phyloP scores from a whole-genome alignment of 371 early-diverging fungal species.

The Mucor sp. region DNA sequence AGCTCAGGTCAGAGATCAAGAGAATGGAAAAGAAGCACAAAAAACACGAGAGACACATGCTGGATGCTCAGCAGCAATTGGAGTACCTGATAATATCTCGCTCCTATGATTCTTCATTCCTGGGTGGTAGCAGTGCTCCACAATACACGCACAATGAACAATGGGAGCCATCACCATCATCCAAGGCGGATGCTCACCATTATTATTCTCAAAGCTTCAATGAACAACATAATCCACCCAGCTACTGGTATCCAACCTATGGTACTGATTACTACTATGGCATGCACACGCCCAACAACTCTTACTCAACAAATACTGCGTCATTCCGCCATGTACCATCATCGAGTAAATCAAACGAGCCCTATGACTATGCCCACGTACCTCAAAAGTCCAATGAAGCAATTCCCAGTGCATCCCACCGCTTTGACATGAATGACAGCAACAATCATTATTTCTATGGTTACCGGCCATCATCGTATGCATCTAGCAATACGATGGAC shows the following conservation, averaged over 20 bases:
- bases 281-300: neutral
- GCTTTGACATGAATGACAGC: neutral
- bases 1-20: slow-evolving; percentile 6
- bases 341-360: neutral
- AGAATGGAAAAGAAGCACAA: slow-evolving; percentile 12
- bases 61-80: slow-evolving; percentile 6
- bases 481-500: neutral
- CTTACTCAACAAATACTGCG: neutral
- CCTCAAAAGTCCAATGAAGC: neutral
- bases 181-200: neutral
- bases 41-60: slow-evolving; percentile 2
- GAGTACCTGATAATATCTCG: neutral
- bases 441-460: neutral
- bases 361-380: neutral
- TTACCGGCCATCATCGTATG: neutral
- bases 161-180: neutral
- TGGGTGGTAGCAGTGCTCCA: neutral
- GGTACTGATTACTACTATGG: neutral
- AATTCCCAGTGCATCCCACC: neutral
- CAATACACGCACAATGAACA: neutral
- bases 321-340: neutral
- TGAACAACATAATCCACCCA: neutral
- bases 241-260: neutral
- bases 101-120: neutral
- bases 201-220: neutral